These are phyloP conservation scores for Misopates orontium DNA, from an alignment of 257 asterid species.

Conservation along the genomic window DNA sequence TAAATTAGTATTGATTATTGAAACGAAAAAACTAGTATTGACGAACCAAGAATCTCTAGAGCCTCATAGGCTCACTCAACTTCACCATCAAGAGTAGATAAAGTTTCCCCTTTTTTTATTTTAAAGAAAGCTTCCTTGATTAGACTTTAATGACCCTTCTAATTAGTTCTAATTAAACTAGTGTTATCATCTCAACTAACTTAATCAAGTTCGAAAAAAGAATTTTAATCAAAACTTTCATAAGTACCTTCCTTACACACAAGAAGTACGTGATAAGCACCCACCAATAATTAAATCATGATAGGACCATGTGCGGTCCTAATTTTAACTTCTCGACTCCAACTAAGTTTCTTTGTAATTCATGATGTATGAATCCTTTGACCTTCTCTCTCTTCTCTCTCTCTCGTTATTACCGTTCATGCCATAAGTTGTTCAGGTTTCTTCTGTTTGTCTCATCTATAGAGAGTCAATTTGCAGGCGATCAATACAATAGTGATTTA, in stretches of 20 bases:
- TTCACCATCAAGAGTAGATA: not conserved
- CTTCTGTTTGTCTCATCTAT: conserved; percentile 46
- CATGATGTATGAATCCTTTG: conserved; percentile 30
- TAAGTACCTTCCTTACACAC: conserved; percentile 27
- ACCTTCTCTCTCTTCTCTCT: conserved; percentile 32
- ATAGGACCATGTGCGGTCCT: conserved; percentile 60
- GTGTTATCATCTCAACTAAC: too few relatives aligned
- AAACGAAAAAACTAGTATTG: too few relatives aligned
- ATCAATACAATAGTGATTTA: conserved; percentile 37
- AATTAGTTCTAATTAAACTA: too few relatives aligned
- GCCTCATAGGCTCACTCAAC: not conserved
- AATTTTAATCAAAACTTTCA: not conserved
- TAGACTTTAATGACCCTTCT: not conserved
- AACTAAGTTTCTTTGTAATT: conserved; percentile 36
- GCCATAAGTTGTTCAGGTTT: conserved; percentile 32
- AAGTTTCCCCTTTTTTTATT: too few relatives aligned
- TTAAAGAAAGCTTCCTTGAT: not conserved
- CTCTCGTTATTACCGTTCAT: conserved; percentile 39
- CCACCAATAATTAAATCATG: conserved; percentile 41
- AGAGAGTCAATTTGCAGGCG: conserved; percentile 41
- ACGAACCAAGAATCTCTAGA: too few relatives aligned
- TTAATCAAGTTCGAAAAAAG: too few relatives aligned
- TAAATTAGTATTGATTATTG: too few relatives aligned
- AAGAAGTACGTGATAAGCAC: conserved; percentile 44
- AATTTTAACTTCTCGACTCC: conserved; percentile 29